A percentile compares a stretch with the other conserved stretches of the same genome.
Evolutionary conservation across 2,329 filamentous ascomycete genomes (phyloP).

Genomic region (Falciphora oryzae): DNA sequence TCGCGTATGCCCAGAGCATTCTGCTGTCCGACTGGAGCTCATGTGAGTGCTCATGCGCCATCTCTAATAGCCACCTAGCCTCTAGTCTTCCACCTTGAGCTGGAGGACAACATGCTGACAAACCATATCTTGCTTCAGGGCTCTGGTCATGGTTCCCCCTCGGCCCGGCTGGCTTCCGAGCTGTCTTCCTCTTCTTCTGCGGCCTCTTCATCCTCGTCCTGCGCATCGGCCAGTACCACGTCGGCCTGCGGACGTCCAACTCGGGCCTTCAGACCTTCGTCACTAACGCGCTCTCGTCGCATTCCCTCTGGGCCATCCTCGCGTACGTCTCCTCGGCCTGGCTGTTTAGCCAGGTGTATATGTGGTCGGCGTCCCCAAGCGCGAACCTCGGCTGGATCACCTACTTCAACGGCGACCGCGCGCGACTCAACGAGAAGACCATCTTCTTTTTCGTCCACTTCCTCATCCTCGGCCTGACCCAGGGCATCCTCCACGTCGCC

Average conservation of each 20-base stretch:
- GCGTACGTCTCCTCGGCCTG: conserved; percentile 76
- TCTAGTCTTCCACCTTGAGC: too few relatives aligned
- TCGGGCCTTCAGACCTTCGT: conserved; percentile 62
- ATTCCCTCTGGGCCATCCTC: conserved; percentile 62
- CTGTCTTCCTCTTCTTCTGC: conserved; percentile 68
- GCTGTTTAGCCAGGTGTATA: conserved; percentile 74
- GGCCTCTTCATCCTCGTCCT: conserved; percentile 75
- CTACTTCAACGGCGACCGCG: conserved; percentile 63
- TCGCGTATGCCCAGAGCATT: conserved; percentile 70
- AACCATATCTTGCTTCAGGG: conserved; percentile 39
- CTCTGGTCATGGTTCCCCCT: conserved; percentile 86
- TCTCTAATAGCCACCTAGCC: not conserved
- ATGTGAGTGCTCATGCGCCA: conserved; percentile 42
- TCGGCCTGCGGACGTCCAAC: conserved; percentile 64
- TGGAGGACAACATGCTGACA: not conserved
- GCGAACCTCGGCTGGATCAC: conserved; percentile 69
- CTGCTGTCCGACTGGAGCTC: conserved; percentile 64
- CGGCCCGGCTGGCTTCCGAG: conserved; percentile 67
- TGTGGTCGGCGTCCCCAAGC: conserved; percentile 59
- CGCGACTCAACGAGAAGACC: conserved; percentile 77
- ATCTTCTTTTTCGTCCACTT: conserved; percentile 74
- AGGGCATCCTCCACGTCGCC: conserved; percentile 64
- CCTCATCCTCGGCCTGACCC: conserved; percentile 60
- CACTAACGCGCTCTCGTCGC: conserved; percentile 49
- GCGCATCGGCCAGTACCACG: conserved; percentile 77